phyloP scores from a whole-genome alignment of 2,329 filamentous ascomycete species.

The Celoporthe dispersa region DNA sequence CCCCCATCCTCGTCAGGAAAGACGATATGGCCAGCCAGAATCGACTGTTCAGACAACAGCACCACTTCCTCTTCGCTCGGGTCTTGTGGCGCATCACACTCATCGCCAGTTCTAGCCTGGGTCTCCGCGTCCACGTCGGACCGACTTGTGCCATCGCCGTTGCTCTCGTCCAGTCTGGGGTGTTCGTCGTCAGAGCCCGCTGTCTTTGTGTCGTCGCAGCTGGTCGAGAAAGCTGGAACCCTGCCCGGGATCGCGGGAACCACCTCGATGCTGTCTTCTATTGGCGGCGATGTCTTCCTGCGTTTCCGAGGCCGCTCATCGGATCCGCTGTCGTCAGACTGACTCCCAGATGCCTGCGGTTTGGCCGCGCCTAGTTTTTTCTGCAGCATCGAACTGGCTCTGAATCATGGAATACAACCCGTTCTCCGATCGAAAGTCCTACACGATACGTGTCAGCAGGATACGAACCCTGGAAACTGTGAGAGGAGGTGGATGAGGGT shows the following conservation, averaged over 20 bases:
- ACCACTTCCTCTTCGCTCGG: conserved; percentile 20
- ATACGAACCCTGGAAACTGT: background rate
- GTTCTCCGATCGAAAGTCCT: conserved; percentile 76
- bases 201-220: conserved; percentile 13
- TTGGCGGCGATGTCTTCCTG: conserved; percentile 22
- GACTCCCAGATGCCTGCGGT: conserved; percentile 40
- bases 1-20: background rate
- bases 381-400: conserved; percentile 64
- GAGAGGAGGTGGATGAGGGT: background rate
- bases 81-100: background rate
- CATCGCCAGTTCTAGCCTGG: background rate
- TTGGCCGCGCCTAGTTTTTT: conserved; percentile 40
- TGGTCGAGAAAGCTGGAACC: background rate
- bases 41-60: conserved; percentile 20
- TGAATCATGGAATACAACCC: conserved; percentile 75
- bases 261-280: conserved; percentile 28
- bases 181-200: background rate
- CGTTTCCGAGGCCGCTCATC: conserved; percentile 36
- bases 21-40: conserved; percentile 9
- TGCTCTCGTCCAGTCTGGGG: background rate
- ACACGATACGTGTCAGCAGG: conserved; percentile 30
- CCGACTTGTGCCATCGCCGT: background rate
- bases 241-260: background rate
- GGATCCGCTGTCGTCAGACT: conserved; percentile 33
- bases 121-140: background rate